Conservation (phyloP, 495 filamentous ascomycete genomes). For the Podospora didyma region DNA sequence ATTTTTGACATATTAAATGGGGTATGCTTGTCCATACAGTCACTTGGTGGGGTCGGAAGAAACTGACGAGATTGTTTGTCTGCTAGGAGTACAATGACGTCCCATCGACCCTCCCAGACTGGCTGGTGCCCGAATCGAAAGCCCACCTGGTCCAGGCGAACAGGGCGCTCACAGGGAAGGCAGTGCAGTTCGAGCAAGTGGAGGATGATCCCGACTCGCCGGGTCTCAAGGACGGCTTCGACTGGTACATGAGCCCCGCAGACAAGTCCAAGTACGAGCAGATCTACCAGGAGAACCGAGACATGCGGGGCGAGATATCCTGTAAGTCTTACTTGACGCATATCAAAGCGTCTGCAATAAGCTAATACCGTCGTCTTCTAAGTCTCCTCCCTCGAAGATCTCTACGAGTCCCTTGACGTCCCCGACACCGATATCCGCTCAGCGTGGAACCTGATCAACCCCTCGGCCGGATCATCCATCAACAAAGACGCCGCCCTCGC, state of each 20-base stretch:
- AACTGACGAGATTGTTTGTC: not conserved
- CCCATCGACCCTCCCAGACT: slow-evolving; percentile 78
- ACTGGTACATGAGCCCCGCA: slow-evolving; percentile 96
- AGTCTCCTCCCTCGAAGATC: slow-evolving; percentile 76
- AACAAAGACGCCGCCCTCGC: slow-evolving; percentile 92
- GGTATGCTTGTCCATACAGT: slow-evolving; percentile 35
- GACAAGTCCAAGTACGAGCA: slow-evolving; percentile 93
- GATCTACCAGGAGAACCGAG: slow-evolving; percentile 87
- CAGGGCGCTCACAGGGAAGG: slow-evolving; percentile 71
- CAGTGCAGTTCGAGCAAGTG: slow-evolving; percentile 75
- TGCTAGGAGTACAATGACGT: slow-evolving; percentile 81
- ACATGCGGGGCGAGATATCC: slow-evolving; percentile 76
- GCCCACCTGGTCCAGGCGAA: slow-evolving; percentile 89
- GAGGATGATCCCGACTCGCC: slow-evolving; percentile 71
- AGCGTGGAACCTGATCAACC: slow-evolving; percentile 97
- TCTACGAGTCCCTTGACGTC: slow-evolving; percentile 89
- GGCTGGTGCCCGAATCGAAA: slow-evolving; percentile 95
- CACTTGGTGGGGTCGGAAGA: not conserved
- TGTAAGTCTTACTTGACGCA: slow-evolving; percentile 48
- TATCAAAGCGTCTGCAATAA: not conserved
- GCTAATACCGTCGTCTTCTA: not conserved
- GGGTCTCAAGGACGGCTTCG: slow-evolving; percentile 91
- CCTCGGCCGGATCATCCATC: slow-evolving; percentile 69
- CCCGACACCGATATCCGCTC: slow-evolving; percentile 91
- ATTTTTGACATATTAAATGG: slow-evolving; percentile 97